A percentile compares a stretch with the other conserved stretches of the same genome.
Conservation (phyloP, 106 monocot species). For the Xerophyta viscosa region DNA sequence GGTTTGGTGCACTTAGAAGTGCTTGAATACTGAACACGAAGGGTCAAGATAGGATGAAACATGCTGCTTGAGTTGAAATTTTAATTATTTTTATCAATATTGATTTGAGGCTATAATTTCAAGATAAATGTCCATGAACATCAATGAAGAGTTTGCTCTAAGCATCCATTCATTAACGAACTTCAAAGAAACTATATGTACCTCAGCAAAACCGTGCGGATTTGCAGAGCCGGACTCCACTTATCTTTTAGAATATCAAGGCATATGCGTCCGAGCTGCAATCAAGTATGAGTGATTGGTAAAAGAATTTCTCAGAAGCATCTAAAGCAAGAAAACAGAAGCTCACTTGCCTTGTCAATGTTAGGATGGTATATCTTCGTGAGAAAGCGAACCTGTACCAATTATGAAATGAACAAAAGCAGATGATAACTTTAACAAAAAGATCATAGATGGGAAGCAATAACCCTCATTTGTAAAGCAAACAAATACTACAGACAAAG, state of each 20-base stretch:
- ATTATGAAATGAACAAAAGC: background rate
- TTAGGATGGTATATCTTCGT: slow-evolving; percentile 99
- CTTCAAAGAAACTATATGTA: no score
- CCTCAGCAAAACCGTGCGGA: slow-evolving; percentile 42
- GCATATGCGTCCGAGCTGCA: slow-evolving; percentile 77
- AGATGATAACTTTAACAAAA: no score
- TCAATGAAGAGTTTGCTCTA: no score
- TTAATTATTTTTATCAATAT: no score
- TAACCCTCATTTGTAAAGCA: no score
- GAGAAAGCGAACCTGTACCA: slow-evolving; percentile 83
- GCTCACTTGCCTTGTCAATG: slow-evolving; percentile 78
- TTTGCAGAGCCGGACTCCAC: slow-evolving; percentile 50
- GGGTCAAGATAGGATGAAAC: no score
- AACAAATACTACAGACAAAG: no score
- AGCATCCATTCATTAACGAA: no score
- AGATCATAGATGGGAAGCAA: no score
- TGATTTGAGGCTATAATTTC: no score
- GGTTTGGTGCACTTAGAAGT: slow-evolving; percentile 95
- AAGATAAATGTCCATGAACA: no score
- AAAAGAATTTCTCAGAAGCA: background rate
- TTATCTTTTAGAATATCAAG: slow-evolving; percentile 78
- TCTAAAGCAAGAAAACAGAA: background rate
- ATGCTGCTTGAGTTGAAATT: no score
- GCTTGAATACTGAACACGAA: slow-evolving; percentile 93
- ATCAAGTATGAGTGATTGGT: background rate